These are phyloP conservation scores for Boletus pseudopeckii DNA, from an alignment of 768 basidiomycete genomes.

Conservation along the genomic window DNA sequence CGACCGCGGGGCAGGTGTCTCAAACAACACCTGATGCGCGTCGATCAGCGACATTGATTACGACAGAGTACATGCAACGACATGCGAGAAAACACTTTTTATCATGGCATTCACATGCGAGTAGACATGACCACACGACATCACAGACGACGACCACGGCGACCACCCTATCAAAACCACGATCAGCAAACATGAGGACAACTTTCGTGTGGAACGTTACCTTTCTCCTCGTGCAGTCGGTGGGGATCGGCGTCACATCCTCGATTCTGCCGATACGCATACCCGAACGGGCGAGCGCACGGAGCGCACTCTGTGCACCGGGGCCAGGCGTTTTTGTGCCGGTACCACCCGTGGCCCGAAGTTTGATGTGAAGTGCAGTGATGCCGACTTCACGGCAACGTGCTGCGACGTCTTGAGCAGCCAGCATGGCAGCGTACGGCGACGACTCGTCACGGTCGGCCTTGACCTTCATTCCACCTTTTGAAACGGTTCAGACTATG, in stretches of 20 bases:
- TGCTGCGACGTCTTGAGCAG: constrained; percentile 92
- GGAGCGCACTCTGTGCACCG: constrained; percentile 96
- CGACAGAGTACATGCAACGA: constrained; percentile 35
- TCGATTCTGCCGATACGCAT: constrained; percentile 99
- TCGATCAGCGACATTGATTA: constrained; percentile 74
- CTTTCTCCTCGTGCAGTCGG: constrained; percentile 97
- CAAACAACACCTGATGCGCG: constrained; percentile 67
- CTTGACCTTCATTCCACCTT: constrained; percentile 99
- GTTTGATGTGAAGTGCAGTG: constrained; percentile 98
- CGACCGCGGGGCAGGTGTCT: constrained; percentile 79
- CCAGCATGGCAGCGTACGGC: constrained; percentile 96
- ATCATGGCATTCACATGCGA: constrained; percentile 10
- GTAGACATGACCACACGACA: constrained; percentile 13
- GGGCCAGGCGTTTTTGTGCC: constrained; percentile 99
- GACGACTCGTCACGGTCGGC: constrained; percentile 99
- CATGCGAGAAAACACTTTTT: constrained; percentile 26
- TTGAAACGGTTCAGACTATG: constrained; percentile 23
- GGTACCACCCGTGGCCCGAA: constrained; percentile 96
- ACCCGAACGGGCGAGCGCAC: constrained; percentile 96
- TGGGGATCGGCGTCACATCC: constrained; percentile 96
- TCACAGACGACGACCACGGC: constrained; percentile 94
- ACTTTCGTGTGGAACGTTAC: constrained; percentile 37
- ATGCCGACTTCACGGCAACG: constrained; percentile 99
- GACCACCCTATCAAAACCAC: constrained; percentile 73
- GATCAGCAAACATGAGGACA: constrained; percentile 1